Evolutionary conservation across 2,329 filamentous ascomycete genomes (phyloP).

Genomic region (Ambrosiella beaveri): DNA sequence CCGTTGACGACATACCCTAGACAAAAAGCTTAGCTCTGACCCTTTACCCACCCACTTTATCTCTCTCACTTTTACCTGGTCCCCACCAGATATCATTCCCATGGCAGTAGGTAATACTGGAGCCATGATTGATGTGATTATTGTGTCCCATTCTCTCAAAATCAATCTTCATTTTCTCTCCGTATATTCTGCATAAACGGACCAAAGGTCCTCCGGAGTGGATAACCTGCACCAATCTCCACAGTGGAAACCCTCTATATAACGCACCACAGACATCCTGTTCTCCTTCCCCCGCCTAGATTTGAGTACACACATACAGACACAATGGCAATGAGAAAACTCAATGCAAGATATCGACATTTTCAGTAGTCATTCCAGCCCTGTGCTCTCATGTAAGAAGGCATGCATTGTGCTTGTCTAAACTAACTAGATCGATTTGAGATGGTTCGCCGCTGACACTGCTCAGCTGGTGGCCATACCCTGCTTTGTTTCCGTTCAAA

Average conservation of each 20-base stretch:
- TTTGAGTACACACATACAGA: neutral
- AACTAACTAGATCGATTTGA: too few species aligned
- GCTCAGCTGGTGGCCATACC: neutral
- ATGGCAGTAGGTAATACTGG: neutral
- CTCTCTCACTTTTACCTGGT: neutral
- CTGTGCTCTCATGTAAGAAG: neutral
- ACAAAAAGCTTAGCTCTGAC: neutral
- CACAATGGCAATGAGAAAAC: neutral
- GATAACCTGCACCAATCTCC: too few species aligned
- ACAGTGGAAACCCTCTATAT: too few species aligned
- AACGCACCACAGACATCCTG: neutral
- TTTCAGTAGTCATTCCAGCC: neutral
- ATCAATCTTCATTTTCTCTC: neutral
- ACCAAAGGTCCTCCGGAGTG: too few species aligned
- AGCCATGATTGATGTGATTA: neutral
- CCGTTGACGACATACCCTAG: neutral
- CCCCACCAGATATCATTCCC: neutral
- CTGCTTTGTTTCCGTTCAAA: neutral
- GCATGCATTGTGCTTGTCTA: neutral
- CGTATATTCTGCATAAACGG: too few species aligned
- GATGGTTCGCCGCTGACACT: neutral
- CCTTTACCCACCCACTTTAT: neutral
- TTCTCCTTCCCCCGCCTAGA: neutral
- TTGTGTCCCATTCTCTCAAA: neutral
- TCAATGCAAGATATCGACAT: slow-evolving; percentile 2